Percentiles rank a stretch among this genome's conserved stretches.
Conservation (phyloP, 345 rosid species). For the Euphorbia pulcherrima region DNA sequence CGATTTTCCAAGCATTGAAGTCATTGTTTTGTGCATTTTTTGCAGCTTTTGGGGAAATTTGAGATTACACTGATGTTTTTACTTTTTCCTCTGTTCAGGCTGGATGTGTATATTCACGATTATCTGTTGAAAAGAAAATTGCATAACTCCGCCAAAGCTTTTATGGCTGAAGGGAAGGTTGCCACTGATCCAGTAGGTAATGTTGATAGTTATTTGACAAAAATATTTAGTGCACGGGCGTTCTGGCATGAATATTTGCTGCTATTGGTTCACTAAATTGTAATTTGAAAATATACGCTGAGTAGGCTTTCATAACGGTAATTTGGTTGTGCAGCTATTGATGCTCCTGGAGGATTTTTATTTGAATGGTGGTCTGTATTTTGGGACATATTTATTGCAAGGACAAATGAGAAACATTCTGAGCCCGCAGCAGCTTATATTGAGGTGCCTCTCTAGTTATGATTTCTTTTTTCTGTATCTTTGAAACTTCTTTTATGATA, state of each 20-base stretch:
- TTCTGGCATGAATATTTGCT: background rate
- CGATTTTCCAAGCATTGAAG: slow-evolving; percentile 8
- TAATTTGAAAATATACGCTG: background rate
- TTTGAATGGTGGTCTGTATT: slow-evolving; percentile 82
- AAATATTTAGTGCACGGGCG: background rate
- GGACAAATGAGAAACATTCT: slow-evolving; percentile 69
- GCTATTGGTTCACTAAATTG: background rate
- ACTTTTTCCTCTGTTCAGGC: slow-evolving; percentile 33
- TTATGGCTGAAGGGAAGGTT: slow-evolving; percentile 68
- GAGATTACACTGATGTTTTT: background rate
- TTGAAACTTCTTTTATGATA: background rate
- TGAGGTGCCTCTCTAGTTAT: slow-evolving; percentile 41
- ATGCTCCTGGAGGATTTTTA: slow-evolving; percentile 74
- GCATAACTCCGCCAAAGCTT: slow-evolving; percentile 61
- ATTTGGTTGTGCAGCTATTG: slow-evolving; percentile 45
- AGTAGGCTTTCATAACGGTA: background rate
- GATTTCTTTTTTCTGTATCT: background rate
- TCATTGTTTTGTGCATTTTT: background rate
- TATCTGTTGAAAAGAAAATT: slow-evolving; percentile 64
- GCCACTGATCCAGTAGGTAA: slow-evolving; percentile 71
- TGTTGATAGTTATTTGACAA: slow-evolving; percentile 7
- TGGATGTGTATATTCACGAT: slow-evolving; percentile 72
- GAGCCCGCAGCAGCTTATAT: slow-evolving; percentile 62
- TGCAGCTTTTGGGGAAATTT: background rate
- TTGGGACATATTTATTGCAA: slow-evolving; percentile 74